Evolutionary conservation across 2,329 filamentous ascomycete genomes (phyloP), one percentile per base, ranked within the genome.

Genomic region (Curvularia eragrostidis): DNA sequence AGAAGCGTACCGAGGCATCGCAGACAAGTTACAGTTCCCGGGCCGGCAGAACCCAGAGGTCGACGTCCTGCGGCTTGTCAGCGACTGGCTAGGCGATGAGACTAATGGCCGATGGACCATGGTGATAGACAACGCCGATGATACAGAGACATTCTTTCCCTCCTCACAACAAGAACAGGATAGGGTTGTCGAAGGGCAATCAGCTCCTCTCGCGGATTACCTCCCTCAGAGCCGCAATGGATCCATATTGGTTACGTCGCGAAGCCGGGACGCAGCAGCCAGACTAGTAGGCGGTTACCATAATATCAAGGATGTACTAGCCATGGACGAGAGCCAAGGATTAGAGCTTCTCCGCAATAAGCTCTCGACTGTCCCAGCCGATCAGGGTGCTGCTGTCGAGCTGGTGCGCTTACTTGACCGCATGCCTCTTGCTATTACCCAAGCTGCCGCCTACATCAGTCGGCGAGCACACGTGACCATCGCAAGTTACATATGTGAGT

Each of bases 221-320:
- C 48, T 64, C 4, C 62, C 59, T 23, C 55, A 62, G 48, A 59
- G 52, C 47, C 12, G 41, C 13, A 52, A 58, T 49, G 59, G 60
- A 19, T 52, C 53, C 21, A 50, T 61, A 13, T 41, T 65, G 24
- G 44, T 65, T 39, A 61, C 62, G 6, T 61, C 59, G 5, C 56
- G 59, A 38, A 61, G 34, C 42, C 52, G 52, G 36, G 54, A 60
- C 23, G 54, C 52, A 23, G 62, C 59, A 5, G 19, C 44, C 3
- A 48, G 44, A 5, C 54, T 58, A 5, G 26, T 23, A 26, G 41
- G 41, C 10, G 21, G 41, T 7, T 26, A 43, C 6, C 41, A 24
- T 7, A 26, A 26, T 7, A 43, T 43, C 23, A 43, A 8, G 12
- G 21, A n/a, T 12, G 41, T 43, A 1, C 6, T 8, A 3, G 12